Conservation (phyloP, 1,139 yeast species). For the Sugiyamaella castrensis region DNA sequence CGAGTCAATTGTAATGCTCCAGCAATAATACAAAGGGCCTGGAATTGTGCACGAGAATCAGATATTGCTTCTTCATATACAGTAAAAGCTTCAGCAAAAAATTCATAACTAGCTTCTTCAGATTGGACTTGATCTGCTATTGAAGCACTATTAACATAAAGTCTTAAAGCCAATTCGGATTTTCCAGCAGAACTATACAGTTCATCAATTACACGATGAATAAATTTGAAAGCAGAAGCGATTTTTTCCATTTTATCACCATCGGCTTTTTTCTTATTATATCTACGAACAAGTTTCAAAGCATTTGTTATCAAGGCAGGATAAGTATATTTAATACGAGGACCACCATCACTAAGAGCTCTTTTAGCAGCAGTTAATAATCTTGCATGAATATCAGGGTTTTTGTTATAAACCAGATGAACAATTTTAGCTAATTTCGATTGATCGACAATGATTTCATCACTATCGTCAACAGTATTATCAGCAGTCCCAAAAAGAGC, state of each 20-base stretch:
- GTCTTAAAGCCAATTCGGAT: slow-evolving; percentile 50
- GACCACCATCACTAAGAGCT: slow-evolving; percentile 53
- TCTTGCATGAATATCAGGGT: slow-evolving; percentile 52
- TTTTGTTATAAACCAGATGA: slow-evolving; percentile 53
- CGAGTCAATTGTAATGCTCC: slow-evolving; percentile 62
- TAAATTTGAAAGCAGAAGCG: slow-evolving; percentile 62
- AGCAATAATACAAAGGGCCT: slow-evolving; percentile 53
- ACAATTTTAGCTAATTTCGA: slow-evolving; percentile 70
- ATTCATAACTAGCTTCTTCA: slow-evolving; percentile 76
- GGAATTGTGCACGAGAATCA: slow-evolving; percentile 60
- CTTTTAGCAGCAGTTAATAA: slow-evolving; percentile 56
- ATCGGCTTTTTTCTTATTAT: slow-evolving; percentile 29
- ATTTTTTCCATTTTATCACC: slow-evolving; percentile 37
- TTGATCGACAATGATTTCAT: slow-evolving; percentile 48
- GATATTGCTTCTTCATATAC: slow-evolving; percentile 79
- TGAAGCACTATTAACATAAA: slow-evolving; percentile 47
- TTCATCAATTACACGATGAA: slow-evolving; percentile 70
- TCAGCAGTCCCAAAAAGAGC: slow-evolving; percentile 19
- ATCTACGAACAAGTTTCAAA: slow-evolving; percentile 57
- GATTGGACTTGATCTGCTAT: slow-evolving; percentile 72
- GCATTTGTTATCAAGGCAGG: slow-evolving; percentile 69
- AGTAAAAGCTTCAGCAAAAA: slow-evolving; percentile 82
- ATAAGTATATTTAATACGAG: slow-evolving; percentile 60
- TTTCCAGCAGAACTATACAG: slow-evolving; percentile 48
- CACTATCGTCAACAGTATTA: slow-evolving; percentile 21